These are phyloP conservation scores for Teunomyces cretensis DNA, from an alignment of 805 yeast genomes.

Conservation along the genomic window DNA sequence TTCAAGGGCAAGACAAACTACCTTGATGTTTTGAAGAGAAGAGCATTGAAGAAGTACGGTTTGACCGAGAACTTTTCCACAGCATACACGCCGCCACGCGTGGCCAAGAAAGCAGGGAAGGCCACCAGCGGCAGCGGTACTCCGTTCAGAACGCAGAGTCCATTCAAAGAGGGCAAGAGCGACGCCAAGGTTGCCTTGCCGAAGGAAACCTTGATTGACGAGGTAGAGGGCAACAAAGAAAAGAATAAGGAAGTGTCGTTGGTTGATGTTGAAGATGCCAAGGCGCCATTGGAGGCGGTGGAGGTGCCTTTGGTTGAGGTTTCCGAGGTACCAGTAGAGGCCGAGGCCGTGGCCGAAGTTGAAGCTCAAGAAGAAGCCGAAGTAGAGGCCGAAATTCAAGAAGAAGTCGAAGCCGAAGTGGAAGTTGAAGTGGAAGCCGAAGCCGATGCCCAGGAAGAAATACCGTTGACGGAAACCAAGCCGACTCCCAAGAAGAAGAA, in stretches of 20 bases:
- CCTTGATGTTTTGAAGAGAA: slow-evolving; percentile 41
- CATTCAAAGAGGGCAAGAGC: slow-evolving; percentile 18
- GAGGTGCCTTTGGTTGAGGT: background rate
- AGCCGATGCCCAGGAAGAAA: background rate
- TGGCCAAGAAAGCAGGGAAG: slow-evolving; percentile 9
- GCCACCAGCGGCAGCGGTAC: slow-evolving; percentile 10
- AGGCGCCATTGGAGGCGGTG: background rate
- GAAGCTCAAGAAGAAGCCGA: slow-evolving; percentile 7
- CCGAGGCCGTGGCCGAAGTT: slow-evolving; percentile 8
- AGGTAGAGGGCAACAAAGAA: slow-evolving; percentile 4
- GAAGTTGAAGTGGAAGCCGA: slow-evolving; percentile 5
- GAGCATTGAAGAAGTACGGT: slow-evolving; percentile 42
- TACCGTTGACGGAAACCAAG: background rate
- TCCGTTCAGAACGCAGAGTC: slow-evolving; percentile 14
- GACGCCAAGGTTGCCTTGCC: slow-evolving; percentile 30
- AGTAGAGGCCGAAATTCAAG: slow-evolving; percentile 5
- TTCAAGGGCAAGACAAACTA: slow-evolving; percentile 30
- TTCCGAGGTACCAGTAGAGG: slow-evolving; percentile 7
- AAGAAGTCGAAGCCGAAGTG: slow-evolving; percentile 6
- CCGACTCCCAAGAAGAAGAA: background rate
- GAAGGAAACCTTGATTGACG: slow-evolving; percentile 44
- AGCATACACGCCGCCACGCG: slow-evolving; percentile 35
- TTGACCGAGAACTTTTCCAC: slow-evolving; percentile 38
- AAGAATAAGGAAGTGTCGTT: slow-evolving; percentile 1
- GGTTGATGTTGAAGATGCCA: too few relatives aligned